These are phyloP conservation scores for Podaxis mareebaensis DNA, from an alignment of 768 basidiomycete species.

Conservation along the genomic window DNA sequence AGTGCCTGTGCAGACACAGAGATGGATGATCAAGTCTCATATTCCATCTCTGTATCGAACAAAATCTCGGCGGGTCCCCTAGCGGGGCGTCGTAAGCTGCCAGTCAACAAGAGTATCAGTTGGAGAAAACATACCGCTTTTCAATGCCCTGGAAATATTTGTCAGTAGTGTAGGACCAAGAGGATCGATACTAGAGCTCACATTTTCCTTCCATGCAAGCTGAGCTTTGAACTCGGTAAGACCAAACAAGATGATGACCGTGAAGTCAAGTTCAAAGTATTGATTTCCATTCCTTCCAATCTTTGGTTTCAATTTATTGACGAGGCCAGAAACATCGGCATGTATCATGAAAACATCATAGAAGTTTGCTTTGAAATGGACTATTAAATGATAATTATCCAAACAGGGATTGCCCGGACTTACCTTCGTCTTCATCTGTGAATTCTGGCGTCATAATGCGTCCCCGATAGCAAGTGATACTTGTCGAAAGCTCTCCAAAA, in stretches of 20 bases:
- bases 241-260: no score
- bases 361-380: no score
- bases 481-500: slow-evolving; percentile 11
- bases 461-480: slow-evolving; percentile 25
- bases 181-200: background rate
- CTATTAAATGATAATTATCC: no score
- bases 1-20: no score
- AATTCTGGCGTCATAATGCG: slow-evolving; percentile 20
- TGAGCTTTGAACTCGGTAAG: slow-evolving; percentile 21
- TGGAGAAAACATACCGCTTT: slow-evolving; percentile 17
- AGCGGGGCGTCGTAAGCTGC: background rate
- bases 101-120: no score
- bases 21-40: background rate
- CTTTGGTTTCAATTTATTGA: no score
- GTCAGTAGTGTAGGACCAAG: background rate
- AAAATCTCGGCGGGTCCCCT: slow-evolving; percentile 22
- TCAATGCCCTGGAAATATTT: slow-evolving; percentile 20
- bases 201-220: slow-evolving; percentile 18
- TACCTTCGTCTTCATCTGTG: slow-evolving; percentile 24
- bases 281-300: no score
- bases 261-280: no score
- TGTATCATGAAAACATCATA: no score
- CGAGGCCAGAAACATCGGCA: no score
- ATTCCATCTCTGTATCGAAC: slow-evolving; percentile 17
- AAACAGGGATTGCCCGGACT: background rate